Percentiles rank a stretch among this genome's conserved stretches.
phyloP scores from a whole-genome alignment of 495 filamentous ascomycete species.

The Jackrogersella minutella region DNA sequence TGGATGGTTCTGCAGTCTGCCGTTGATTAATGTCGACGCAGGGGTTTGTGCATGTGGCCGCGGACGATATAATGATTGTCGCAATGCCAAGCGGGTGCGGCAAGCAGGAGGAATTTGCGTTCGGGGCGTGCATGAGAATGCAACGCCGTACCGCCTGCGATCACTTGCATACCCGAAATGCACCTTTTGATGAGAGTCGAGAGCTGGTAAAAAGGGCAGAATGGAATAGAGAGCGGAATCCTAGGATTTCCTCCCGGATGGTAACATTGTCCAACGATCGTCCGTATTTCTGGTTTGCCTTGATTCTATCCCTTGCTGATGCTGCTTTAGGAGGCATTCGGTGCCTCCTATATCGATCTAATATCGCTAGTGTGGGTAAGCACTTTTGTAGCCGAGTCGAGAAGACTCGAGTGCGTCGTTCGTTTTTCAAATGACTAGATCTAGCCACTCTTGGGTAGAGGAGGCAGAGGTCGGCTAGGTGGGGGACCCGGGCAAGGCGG shows the following conservation, averaged over 20 bases:
- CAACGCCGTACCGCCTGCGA: conserved; percentile 30
- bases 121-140: conserved; percentile 33
- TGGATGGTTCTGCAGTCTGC: conserved; percentile 34
- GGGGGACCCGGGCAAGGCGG: conserved; percentile 88
- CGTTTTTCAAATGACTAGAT: conserved; percentile 4
- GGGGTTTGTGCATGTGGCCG: conserved; percentile 32
- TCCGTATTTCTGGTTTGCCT: conserved; percentile 22
- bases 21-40: conserved; percentile 34
- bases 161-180: conserved; percentile 41
- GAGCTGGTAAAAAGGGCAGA: conserved; percentile 34
- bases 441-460: conserved; percentile 75
- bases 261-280: conserved; percentile 27
- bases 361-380: conserved; percentile 5
- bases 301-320: conserved; percentile 26
- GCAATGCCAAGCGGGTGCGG: conserved; percentile 27
- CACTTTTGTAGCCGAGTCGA: conserved; percentile 22
- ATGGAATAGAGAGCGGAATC: conserved; percentile 32
- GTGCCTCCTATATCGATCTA: conserved; percentile 15
- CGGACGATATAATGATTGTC: conserved; percentile 14
- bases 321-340: conserved; percentile 11
- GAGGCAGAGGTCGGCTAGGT: conserved; percentile 82
- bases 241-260: conserved; percentile 29
- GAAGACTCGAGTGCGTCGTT: conserved; percentile 20
- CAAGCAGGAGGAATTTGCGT: conserved; percentile 13
- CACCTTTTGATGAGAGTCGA: conserved; percentile 34